phyloP scores from a whole-genome alignment of 1,284 basidiomycete species.

The Porphyrellus sp. region DNA sequence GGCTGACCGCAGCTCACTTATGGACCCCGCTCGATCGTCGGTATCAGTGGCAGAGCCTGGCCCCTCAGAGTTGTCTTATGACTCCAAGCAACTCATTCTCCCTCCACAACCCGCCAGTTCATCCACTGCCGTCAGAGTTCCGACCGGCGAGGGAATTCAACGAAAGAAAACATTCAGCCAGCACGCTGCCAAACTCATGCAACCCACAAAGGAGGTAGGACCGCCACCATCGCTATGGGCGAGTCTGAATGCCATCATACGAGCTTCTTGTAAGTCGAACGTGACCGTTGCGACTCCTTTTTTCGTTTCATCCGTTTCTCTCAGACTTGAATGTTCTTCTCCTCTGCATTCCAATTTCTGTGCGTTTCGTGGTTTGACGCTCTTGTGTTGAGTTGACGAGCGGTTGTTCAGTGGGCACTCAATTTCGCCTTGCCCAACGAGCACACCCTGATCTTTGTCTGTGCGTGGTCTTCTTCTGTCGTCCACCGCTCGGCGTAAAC shows the following conservation, averaged over 20 bases:
- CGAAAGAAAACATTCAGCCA: conserved; percentile 16
- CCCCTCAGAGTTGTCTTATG: conserved; percentile 4
- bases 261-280: conserved; percentile 46
- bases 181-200: conserved; percentile 23
- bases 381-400: conserved; percentile 1
- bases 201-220: conserved; percentile 40
- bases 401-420: conserved; percentile 59
- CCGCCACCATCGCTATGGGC: conserved; percentile 40
- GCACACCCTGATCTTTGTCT: conserved; percentile 68
- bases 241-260: conserved; percentile 49
- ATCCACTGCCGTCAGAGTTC: conserved; percentile 17
- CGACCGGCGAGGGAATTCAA: neutral
- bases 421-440: conserved; percentile 55
- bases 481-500: conserved; percentile 4
- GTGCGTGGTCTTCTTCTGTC: conserved; percentile 40
- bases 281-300: neutral
- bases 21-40: conserved; percentile 14
- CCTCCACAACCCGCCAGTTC: conserved; percentile 3
- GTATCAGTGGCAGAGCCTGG: conserved; percentile 18
- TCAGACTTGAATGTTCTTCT: conserved; percentile 66
- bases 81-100: conserved; percentile 9
- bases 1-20: conserved; percentile 5
- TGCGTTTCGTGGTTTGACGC: conserved; percentile 35
- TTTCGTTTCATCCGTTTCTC: conserved; percentile 4
- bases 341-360: conserved; percentile 66